A percentile compares a stretch with the other conserved stretches of the same genome.
These are phyloP conservation scores for Suillus subalutaceus DNA, from an alignment of 768 basidiomycete genomes.

Conservation along the genomic window DNA sequence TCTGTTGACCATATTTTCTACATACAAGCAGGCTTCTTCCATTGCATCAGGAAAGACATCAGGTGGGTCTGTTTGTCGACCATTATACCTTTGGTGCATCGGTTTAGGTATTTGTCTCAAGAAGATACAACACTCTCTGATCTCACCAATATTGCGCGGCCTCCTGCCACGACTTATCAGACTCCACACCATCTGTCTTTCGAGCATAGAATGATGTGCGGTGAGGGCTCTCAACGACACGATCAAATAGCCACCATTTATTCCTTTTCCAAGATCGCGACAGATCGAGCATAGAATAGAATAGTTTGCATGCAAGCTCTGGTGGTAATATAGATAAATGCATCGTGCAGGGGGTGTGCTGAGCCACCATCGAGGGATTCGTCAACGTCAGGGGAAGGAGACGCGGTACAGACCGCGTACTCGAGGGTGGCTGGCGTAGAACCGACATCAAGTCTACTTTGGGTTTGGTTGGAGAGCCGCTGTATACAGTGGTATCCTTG, in stretches of 20 bases:
- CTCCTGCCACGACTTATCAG: conserved; percentile 62
- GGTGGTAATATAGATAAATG: conserved; percentile 71
- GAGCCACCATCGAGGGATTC: conserved; percentile 62
- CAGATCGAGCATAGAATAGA: conserved; percentile 68
- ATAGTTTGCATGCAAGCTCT: conserved; percentile 74
- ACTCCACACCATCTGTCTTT: conserved; percentile 45
- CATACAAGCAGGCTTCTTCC: conserved; percentile 76
- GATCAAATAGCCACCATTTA: conserved; percentile 86
- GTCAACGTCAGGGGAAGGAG: conserved; percentile 65
- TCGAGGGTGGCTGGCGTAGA: conserved; percentile 51
- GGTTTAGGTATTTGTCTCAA: conserved; percentile 1
- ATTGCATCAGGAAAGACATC: conserved; percentile 61
- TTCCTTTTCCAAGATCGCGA: conserved; percentile 69
- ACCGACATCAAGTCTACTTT: conserved; percentile 55
- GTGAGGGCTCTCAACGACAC: conserved; percentile 83
- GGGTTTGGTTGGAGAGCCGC: conserved; percentile 32
- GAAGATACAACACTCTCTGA: not conserved
- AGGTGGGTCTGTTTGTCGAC: conserved; percentile 60
- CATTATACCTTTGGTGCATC: conserved; percentile 69
- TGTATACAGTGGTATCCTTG: conserved; percentile 21
- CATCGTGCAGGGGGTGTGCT: conserved; percentile 76
- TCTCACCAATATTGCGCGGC: conserved; percentile 75
- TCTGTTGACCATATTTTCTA: conserved; percentile 72
- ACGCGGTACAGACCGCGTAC: conserved; percentile 36
- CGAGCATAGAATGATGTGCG: conserved; percentile 78